phyloP scores from a whole-genome alignment of 768 basidiomycete species.

The Pilatotrama ljubarskyi region DNA sequence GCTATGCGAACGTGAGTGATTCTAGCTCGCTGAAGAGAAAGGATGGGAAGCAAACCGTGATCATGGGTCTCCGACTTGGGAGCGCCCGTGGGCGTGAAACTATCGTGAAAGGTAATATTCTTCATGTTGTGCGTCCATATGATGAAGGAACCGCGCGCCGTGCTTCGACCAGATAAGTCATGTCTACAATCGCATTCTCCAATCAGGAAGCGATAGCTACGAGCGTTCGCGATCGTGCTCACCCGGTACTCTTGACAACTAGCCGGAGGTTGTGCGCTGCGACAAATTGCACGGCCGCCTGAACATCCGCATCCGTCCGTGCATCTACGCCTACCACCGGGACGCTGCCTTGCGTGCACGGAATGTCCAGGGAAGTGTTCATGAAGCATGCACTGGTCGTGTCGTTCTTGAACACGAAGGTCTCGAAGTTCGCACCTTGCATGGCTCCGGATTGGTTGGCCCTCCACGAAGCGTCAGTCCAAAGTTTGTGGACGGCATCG shows the following conservation, averaged over 20 bases:
- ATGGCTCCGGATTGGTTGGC: constrained; percentile 42
- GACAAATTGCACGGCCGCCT: constrained; percentile 30
- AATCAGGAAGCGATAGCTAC: background rate
- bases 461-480: constrained; percentile 41
- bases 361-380: constrained; percentile 40
- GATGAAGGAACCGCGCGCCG: constrained; percentile 28
- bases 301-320: constrained; percentile 31
- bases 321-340: constrained; percentile 35
- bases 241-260: constrained; percentile 33
- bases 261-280: constrained; percentile 26
- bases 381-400: constrained; percentile 54
- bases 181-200: constrained; percentile 1
- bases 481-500: constrained; percentile 30
- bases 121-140: constrained; percentile 46
- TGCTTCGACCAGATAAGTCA: constrained; percentile 28
- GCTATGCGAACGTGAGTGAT: constrained; percentile 16
- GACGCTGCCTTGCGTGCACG: constrained; percentile 47
- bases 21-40: background rate
- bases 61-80: constrained; percentile 12
- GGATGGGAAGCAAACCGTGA: constrained; percentile 21
- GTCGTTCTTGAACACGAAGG: constrained; percentile 41
- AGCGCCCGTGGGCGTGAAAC: constrained; percentile 37
- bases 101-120: constrained; percentile 35
- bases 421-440: constrained; percentile 37
- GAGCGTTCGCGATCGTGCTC: background rate